phyloP scores from a whole-genome alignment of 352 stramenopile genomes.

The Phytophthora chlamydospora region DNA sequence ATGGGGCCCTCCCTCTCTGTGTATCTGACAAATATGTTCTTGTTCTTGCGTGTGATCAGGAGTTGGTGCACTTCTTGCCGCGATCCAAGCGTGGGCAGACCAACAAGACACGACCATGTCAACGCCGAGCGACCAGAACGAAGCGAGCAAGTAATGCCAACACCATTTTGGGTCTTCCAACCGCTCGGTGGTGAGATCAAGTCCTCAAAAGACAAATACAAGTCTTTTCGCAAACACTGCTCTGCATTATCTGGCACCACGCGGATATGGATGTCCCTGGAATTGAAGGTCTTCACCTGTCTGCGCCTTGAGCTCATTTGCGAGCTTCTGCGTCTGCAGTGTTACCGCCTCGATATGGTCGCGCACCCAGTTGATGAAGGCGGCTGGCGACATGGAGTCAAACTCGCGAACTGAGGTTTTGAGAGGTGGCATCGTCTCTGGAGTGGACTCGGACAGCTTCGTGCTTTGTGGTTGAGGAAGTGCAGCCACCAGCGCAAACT shows the following conservation, averaged over 20 bases:
- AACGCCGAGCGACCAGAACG: slow-evolving; percentile 16
- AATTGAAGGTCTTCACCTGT: slow-evolving; percentile 75
- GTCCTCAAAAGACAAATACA: background rate
- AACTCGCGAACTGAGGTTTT: slow-evolving; percentile 28
- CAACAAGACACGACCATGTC: slow-evolving; percentile 57
- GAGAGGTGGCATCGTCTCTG: slow-evolving; percentile 2
- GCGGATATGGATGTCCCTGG: slow-evolving; percentile 57
- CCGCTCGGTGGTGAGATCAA: too few relatives aligned
- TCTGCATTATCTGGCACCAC: too few relatives aligned
- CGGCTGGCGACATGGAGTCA: slow-evolving; percentile 29
- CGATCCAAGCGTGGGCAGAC: slow-evolving; percentile 80
- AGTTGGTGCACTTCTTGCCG: slow-evolving; percentile 77
- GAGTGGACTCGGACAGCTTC: background rate
- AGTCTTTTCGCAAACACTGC: too few relatives aligned
- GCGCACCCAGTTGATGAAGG: slow-evolving; percentile 56
- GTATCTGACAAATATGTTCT: slow-evolving; percentile 11
- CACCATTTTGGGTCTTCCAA: background rate
- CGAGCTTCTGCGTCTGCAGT: slow-evolving; percentile 44
- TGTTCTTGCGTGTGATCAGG: slow-evolving; percentile 34
- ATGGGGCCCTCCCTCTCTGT: background rate
- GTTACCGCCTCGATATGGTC: slow-evolving; percentile 51
- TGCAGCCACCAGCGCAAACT: slow-evolving; percentile 45
- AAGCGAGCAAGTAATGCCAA: slow-evolving; percentile 22
- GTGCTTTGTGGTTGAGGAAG: slow-evolving; percentile 17
- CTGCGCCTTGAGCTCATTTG: slow-evolving; percentile 45